Evolutionary conservation across 257 asterid genomes (phyloP), one percentile per base, ranked within the genome.

Genomic region (Nicotiana otophora): DNA sequence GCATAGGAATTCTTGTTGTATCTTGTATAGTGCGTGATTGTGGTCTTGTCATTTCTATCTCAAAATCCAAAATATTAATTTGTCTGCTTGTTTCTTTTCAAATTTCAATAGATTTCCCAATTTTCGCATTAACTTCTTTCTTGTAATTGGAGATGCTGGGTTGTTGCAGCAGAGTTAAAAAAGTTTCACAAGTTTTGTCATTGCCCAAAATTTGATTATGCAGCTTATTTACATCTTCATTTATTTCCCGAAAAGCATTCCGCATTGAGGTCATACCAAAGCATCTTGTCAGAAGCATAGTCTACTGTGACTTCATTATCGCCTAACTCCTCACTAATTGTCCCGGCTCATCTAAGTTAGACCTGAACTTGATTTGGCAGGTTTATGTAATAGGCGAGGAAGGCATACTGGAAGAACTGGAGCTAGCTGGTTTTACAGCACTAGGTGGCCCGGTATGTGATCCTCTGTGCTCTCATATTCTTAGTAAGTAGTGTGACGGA

Each of bases 311-410:
- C 34, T 42, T 70, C 12, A 7, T 42, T 42, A 12, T 72, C 39
- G 15, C 48, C 80, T 74, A 48, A 7, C 39, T 23, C 51, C 62
- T 48, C 58, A 20, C 4, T 20, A 10, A n/a, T 70, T 70, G 11
- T 11, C 78, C 58, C 34, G 11, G 58, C n/a, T 20, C 58, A 42
- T 81, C 69, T 74, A 48, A 54, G 39, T 19, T 20, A 46, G 30
- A 10, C 65, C 39, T 46, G 42, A 31, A 79, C 42, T 83, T 36
- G 85, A 70, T 72, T 81, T 83, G 82, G 78, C 91, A 96, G 99
- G 98, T 96, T 78, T 96, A 96, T 84, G 99, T 93, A 39, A 90
- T 96, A 83, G 99, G 99, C 15, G 98, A 88, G 85, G 96, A 93
- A 84, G 99, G 99, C 89, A 94, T 96, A 84, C 33, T 87, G 86